A percentile compares a stretch with the other conserved stretches of the same genome.
phyloP scores from a whole-genome alignment of 2,329 filamentous ascomycete genomes.

The Cladosporium phlei region DNA sequence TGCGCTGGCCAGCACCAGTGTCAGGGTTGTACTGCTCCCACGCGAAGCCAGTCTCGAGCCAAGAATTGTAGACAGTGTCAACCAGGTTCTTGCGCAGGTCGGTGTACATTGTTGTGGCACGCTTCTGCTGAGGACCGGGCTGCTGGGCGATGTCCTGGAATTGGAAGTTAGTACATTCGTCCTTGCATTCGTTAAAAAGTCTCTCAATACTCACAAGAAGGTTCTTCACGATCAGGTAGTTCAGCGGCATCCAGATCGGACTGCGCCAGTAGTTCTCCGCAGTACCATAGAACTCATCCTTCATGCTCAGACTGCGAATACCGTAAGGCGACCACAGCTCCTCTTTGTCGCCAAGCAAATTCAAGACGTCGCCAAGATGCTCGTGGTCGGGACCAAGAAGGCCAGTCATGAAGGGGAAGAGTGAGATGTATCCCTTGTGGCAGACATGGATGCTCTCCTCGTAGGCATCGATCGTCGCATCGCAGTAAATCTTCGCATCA shows the following conservation, averaged over 20 bases:
- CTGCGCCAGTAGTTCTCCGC: slow-evolving; percentile 97
- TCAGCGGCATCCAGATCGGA: slow-evolving; percentile 93
- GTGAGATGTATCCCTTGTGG: slow-evolving; percentile 91
- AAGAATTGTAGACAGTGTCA: slow-evolving; percentile 79
- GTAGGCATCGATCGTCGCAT: slow-evolving; percentile 90
- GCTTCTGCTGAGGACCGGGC: slow-evolving; percentile 61
- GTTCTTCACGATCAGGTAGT: slow-evolving; percentile 78
- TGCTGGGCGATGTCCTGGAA: slow-evolving; percentile 59
- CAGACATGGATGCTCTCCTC: slow-evolving; percentile 87
- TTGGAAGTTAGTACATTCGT: background rate
- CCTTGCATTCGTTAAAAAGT: no score
- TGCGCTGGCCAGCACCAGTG: slow-evolving; percentile 86
- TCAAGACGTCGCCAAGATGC: slow-evolving; percentile 68
- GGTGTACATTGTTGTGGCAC: slow-evolving; percentile 69
- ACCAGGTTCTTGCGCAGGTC: slow-evolving; percentile 78
- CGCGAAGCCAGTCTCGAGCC: slow-evolving; percentile 88
- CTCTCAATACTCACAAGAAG: slow-evolving; percentile 62
- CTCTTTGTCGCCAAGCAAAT: slow-evolving; percentile 72
- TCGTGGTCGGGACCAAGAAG: slow-evolving; percentile 69
- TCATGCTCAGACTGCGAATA: slow-evolving; percentile 82
- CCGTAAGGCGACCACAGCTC: slow-evolving; percentile 88
- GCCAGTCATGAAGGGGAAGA: slow-evolving; percentile 88
- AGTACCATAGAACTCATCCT: slow-evolving; percentile 77
- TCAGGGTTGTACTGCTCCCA: slow-evolving; percentile 99
- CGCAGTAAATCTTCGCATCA: slow-evolving; percentile 77